A percentile compares a stretch with the other conserved stretches of the same genome.
Conservation (phyloP, 2,329 filamentous ascomycete genomes). For the Botrytis fragariae region DNA sequence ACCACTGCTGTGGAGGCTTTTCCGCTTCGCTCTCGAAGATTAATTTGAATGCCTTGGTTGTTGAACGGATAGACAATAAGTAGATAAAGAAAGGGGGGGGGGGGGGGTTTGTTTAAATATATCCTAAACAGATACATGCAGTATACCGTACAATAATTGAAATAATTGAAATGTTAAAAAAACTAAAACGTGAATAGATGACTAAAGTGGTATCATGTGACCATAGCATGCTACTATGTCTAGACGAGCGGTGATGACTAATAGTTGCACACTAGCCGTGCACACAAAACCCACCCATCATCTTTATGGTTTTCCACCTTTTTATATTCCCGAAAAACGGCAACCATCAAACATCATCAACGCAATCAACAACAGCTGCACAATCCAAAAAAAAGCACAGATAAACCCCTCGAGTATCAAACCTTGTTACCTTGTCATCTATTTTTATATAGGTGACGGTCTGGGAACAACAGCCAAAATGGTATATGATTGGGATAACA, state of each 20-base stretch:
- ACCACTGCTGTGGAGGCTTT: not conserved
- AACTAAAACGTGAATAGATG: not conserved
- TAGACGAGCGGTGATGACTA: not conserved
- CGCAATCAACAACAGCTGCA: slow-evolving; percentile 19
- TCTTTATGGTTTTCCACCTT: not conserved
- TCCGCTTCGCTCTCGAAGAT: not conserved
- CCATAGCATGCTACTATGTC: no score
- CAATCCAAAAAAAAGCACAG: slow-evolving; percentile 15
- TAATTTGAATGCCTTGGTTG: not conserved
- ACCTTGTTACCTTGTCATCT: not conserved
- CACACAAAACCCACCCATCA: not conserved
- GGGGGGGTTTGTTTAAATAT: not conserved
- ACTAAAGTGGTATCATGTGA: not conserved
- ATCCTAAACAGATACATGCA: not conserved
- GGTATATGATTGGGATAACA: slow-evolving; percentile 65
- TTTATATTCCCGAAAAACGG: slow-evolving; percentile 2
- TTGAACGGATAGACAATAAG: not conserved
- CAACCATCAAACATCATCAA: slow-evolving; percentile 20
- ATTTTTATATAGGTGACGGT: slow-evolving; percentile 1
- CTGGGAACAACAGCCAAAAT: slow-evolving; percentile 28
- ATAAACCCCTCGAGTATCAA: not conserved
- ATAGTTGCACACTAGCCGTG: not conserved
- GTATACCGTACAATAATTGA: not conserved
- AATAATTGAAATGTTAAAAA: not conserved
- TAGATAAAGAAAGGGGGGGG: not conserved